Conservation (phyloP, 768 basidiomycete genomes). For the Crepidotus variabilis region DNA sequence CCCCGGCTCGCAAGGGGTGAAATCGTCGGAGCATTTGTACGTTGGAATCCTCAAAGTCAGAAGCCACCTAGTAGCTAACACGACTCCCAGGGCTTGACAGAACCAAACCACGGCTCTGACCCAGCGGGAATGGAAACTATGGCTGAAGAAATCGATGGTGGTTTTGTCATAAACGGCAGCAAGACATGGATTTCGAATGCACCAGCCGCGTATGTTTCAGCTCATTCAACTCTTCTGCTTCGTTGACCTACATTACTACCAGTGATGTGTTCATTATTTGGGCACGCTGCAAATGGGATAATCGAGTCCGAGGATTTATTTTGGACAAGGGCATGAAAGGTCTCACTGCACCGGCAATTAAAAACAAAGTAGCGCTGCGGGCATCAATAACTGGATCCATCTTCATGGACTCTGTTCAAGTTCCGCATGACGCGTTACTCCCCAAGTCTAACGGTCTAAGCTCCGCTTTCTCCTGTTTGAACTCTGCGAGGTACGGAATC, state of each 20-base stretch:
- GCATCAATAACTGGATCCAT: conserved; percentile 83
- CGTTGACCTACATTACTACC: conserved; percentile 6
- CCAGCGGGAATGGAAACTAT: conserved; percentile 97
- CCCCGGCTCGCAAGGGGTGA: conserved; percentile 85
- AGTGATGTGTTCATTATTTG: conserved; percentile 91
- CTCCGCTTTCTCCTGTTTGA: conserved; percentile 89
- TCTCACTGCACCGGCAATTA: conserved; percentile 80
- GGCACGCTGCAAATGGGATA: conserved; percentile 95
- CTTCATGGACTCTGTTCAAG: conserved; percentile 88
- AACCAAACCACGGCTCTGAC: conserved; percentile 96
- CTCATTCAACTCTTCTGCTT: not conserved
- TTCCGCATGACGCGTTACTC: conserved; percentile 71
- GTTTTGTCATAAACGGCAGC: conserved; percentile 82
- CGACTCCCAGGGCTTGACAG: conserved; percentile 74
- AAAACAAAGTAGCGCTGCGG: conserved; percentile 89
- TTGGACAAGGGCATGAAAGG: conserved; percentile 87
- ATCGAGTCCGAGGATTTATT: conserved; percentile 84
- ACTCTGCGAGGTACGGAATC: conserved; percentile 64
- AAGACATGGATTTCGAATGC: conserved; percentile 99
- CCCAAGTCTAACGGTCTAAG: conserved; percentile 75
- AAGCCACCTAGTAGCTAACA: conserved; percentile 1
- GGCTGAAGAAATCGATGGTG: conserved; percentile 81
- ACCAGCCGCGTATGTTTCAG: conserved; percentile 70
- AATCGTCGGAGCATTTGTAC: conserved; percentile 87
- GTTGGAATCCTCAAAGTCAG: conserved; percentile 23